Conservation (phyloP, 371 early-diverging fungal genomes). For the Nosema muscidifuracis region DNA sequence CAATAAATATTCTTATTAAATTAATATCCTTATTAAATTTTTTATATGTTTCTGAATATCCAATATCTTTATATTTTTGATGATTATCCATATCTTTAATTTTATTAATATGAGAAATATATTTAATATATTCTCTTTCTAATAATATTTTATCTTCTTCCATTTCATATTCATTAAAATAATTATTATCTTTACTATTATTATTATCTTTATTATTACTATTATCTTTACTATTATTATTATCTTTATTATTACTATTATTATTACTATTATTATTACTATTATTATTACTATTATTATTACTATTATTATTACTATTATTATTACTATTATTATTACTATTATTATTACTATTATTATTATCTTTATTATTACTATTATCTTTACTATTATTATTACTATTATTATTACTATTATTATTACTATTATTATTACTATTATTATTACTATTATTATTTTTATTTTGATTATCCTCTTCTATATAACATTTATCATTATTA, state of each 20-base stretch:
- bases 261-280: no score
- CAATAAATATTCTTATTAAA: neutral
- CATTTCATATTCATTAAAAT: no score
- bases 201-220: no score
- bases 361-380: neutral
- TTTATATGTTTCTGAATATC: neutral
- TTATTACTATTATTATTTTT: neutral
- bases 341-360: neutral
- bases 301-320: no score
- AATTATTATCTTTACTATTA: no score
- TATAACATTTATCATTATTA: no score
- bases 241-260: no score
- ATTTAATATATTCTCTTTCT: conserved; percentile 6
- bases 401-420: neutral
- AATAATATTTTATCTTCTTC: conserved; percentile 15
- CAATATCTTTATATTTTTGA: conserved; percentile 15
- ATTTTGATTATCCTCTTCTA: neutral
- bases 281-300: no score
- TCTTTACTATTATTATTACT: no score
- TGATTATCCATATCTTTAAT: conserved; percentile 10
- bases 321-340: no score
- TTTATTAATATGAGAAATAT: neutral
- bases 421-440: neutral
- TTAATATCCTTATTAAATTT: neutral
- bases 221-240: no score